Percentiles rank a stretch among this genome's conserved stretches.
Conservation (phyloP, 1,284 basidiomycete genomes). For the Naganishia albida region DNA sequence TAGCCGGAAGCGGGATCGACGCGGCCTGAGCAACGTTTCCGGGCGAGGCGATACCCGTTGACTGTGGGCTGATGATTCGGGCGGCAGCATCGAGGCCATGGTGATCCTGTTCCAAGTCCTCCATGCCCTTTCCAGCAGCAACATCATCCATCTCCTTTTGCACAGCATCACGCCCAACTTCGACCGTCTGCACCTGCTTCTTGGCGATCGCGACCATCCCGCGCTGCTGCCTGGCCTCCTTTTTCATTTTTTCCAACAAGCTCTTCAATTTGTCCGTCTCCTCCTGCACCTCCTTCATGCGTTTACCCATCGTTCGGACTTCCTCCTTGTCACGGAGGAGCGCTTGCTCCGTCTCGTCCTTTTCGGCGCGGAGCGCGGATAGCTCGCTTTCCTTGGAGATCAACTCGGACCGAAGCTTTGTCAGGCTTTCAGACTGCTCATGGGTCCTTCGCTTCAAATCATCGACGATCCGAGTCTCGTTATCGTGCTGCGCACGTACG, state of each 20-base stretch:
- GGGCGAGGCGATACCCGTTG: slow-evolving; percentile 39
- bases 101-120: slow-evolving; percentile 51
- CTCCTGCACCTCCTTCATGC: slow-evolving; percentile 78
- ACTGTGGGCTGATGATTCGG: slow-evolving; percentile 52
- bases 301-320: slow-evolving; percentile 77
- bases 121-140: slow-evolving; percentile 57
- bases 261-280: slow-evolving; percentile 72
- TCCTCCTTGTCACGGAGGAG: slow-evolving; percentile 94
- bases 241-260: slow-evolving; percentile 83
- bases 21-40: slow-evolving; percentile 60
- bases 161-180: slow-evolving; percentile 70
- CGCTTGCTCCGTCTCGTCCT: slow-evolving; percentile 84
- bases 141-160: slow-evolving; percentile 73
- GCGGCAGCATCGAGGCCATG: slow-evolving; percentile 42
- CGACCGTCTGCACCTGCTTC: slow-evolving; percentile 87
- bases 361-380: slow-evolving; percentile 83
- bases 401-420: slow-evolving; percentile 72
- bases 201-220: slow-evolving; percentile 89
- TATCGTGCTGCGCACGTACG: slow-evolving; percentile 71
- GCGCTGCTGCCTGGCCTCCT: slow-evolving; percentile 94
- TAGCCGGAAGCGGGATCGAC: slow-evolving; percentile 66
- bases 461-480: slow-evolving; percentile 73
- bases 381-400: slow-evolving; percentile 91
- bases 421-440: slow-evolving; percentile 74
- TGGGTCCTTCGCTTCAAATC: slow-evolving; percentile 71